Conservation (phyloP, 108 stramenopile genomes). For the Nannochloropsis granulata region DNA sequence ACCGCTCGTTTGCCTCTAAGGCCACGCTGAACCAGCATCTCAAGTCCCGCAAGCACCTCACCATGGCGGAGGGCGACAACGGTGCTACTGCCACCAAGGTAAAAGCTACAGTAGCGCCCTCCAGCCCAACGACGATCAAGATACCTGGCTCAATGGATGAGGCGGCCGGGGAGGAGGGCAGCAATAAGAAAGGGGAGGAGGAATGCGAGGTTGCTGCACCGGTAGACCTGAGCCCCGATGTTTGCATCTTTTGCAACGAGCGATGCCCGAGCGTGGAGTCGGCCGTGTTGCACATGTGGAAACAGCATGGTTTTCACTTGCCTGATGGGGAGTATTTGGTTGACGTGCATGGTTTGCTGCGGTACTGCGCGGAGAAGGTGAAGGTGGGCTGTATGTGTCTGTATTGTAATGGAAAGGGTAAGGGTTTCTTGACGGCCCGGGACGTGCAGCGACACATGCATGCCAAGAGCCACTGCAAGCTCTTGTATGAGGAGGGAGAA, state of each 20-base stretch:
- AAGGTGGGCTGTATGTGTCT: constrained; percentile 76
- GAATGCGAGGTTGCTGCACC: neutral
- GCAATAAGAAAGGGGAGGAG: neutral
- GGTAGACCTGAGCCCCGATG: neutral
- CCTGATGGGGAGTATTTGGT: constrained; percentile 70
- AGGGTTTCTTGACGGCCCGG: constrained; percentile 65
- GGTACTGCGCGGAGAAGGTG: constrained; percentile 84
- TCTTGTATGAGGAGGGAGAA: constrained; percentile 66
- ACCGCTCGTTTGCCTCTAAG: neutral
- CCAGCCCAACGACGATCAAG: too few relatives aligned
- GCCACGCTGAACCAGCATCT: neutral
- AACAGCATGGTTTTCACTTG: constrained; percentile 67
- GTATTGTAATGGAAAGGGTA: constrained; percentile 71
- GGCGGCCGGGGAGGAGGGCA: neutral
- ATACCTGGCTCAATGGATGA: too few relatives aligned
- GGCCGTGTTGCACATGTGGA: constrained; percentile 40
- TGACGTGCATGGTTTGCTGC: constrained; percentile 61
- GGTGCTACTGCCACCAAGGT: too few relatives aligned
- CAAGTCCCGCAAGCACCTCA: neutral
- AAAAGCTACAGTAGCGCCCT: too few relatives aligned
- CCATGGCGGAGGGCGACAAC: neutral
- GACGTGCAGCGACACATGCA: constrained; percentile 36
- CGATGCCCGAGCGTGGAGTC: neutral
- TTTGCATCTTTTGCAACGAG: neutral
- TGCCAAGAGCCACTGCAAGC: constrained; percentile 62